phyloP scores from a whole-genome alignment of 768 basidiomycete species.

The Lentinula detonsa region DNA sequence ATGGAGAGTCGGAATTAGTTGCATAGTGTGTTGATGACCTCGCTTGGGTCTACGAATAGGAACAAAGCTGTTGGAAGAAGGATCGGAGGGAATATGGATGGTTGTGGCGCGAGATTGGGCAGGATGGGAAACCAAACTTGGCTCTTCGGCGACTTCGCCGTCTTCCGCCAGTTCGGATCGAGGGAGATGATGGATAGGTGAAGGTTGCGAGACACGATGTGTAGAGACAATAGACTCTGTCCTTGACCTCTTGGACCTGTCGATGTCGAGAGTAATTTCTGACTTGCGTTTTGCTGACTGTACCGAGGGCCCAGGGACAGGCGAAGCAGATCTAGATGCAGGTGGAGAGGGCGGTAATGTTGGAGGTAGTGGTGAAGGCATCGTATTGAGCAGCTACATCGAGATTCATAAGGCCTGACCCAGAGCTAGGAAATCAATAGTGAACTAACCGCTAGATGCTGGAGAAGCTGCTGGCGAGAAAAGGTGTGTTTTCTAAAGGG shows the following conservation, averaged over 20 bases:
- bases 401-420: slow-evolving; percentile 7
- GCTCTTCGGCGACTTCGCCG: slow-evolving; percentile 48
- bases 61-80: slow-evolving; percentile 28
- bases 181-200: slow-evolving; percentile 14
- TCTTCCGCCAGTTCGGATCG: slow-evolving; percentile 46
- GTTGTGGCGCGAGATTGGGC: slow-evolving; percentile 11
- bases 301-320: slow-evolving; percentile 26
- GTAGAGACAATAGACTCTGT: slow-evolving; percentile 20
- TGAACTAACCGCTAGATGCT: slow-evolving; percentile 35
- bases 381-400: slow-evolving; percentile 34
- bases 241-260: slow-evolving; percentile 41
- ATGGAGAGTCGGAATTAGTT: slow-evolving; percentile 31
- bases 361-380: slow-evolving; percentile 36
- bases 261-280: slow-evolving; percentile 29
- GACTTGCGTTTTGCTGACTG: slow-evolving; percentile 39
- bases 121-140: slow-evolving; percentile 16
- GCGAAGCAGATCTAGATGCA: slow-evolving; percentile 42
- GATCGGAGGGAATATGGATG: slow-evolving; percentile 15
- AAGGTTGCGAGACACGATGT: slow-evolving; percentile 11
- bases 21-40: slow-evolving; percentile 33
- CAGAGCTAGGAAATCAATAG: slow-evolving; percentile 5
- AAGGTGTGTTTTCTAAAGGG: background rate
- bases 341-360: slow-evolving; percentile 47
- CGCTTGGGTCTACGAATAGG: slow-evolving; percentile 67
- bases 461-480: slow-evolving; percentile 42